These are phyloP conservation scores for Penstemon davidsonii DNA, from an alignment of 257 asterid species.

Conservation along the genomic window DNA sequence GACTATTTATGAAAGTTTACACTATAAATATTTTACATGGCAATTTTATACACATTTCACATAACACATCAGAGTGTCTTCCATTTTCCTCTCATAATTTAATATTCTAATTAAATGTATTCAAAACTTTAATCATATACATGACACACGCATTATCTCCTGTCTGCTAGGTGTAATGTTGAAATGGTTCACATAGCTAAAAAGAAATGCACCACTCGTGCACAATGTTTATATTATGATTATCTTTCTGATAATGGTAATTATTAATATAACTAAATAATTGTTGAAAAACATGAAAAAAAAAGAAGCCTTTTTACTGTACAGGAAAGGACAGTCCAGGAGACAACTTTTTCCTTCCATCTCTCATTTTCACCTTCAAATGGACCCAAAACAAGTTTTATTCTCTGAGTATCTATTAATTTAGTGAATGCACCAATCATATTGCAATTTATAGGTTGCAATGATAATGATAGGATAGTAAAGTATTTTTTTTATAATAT, in stretches of 20 bases:
- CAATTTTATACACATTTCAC: too few species aligned
- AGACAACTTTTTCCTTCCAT: conserved; percentile 25
- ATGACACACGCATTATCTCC: conserved; percentile 27
- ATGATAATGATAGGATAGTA: conserved; percentile 28
- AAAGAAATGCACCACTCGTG: conserved; percentile 38
- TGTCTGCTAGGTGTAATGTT: conserved; percentile 25
- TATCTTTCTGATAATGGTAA: conserved; percentile 25
- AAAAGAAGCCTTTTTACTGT: conserved; percentile 15
- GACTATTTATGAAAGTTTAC: too few species aligned
- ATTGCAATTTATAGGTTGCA: conserved; percentile 25
- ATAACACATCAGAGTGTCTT: too few species aligned
- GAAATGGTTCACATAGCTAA: neutral
- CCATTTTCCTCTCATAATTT: too few species aligned
- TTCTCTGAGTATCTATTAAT: conserved; percentile 17
- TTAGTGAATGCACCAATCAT: conserved; percentile 38
- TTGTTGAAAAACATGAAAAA: conserved; percentile 9
- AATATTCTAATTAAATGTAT: too few species aligned
- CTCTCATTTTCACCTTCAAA: conserved; percentile 29
- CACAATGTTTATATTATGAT: conserved; percentile 33
- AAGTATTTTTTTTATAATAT: conserved; percentile 16
- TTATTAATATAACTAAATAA: conserved; percentile 9
- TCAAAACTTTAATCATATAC: too few species aligned
- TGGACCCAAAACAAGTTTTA: conserved; percentile 8
- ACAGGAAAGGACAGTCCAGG: neutral
- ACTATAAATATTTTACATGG: too few species aligned